phyloP scores from a whole-genome alignment of 495 filamentous ascomycete species.

The Terfezia boudieri region DNA sequence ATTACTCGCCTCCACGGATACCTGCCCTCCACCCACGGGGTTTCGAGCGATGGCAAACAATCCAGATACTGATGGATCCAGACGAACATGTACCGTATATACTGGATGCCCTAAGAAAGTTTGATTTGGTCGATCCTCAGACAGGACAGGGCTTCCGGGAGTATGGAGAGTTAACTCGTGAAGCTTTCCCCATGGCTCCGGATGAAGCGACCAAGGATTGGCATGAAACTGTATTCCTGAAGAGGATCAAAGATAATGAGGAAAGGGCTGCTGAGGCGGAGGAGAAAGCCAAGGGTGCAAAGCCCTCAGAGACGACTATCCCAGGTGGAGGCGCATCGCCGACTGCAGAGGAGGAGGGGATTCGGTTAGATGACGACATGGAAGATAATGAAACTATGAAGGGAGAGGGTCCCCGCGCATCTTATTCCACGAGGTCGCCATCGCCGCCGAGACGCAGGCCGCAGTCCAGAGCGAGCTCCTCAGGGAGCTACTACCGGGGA shows the following conservation, averaged over 20 bases:
- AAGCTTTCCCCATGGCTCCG: slow-evolving; percentile 49
- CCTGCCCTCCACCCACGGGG: slow-evolving; percentile 64
- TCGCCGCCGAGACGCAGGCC: no score
- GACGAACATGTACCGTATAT: slow-evolving; percentile 70
- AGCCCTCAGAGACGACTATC: no score
- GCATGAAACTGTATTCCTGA: slow-evolving; percentile 37
- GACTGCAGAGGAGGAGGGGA: no score
- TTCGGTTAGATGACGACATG: no score
- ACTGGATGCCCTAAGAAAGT: slow-evolving; percentile 55
- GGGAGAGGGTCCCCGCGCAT: no score
- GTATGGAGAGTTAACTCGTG: slow-evolving; percentile 36
- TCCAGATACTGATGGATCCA: slow-evolving; percentile 72
- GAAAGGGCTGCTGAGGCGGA: slow-evolving; percentile 3
- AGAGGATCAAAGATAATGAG: slow-evolving; percentile 7
- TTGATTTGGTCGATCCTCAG: slow-evolving; percentile 49
- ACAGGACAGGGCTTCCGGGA: slow-evolving; percentile 53
- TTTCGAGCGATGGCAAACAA: slow-evolving; percentile 84
- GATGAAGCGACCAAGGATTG: slow-evolving; percentile 61
- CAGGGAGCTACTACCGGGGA: no score
- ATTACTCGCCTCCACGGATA: slow-evolving; percentile 50
- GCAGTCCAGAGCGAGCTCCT: no score
- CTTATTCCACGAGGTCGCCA: no score
- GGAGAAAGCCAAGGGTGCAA: neutral
- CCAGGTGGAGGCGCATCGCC: no score
- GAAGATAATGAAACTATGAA: no score